These are phyloP conservation scores for Ormosia semicastrata DNA, from an alignment of 306 rosid species.

Conservation along the genomic window DNA sequence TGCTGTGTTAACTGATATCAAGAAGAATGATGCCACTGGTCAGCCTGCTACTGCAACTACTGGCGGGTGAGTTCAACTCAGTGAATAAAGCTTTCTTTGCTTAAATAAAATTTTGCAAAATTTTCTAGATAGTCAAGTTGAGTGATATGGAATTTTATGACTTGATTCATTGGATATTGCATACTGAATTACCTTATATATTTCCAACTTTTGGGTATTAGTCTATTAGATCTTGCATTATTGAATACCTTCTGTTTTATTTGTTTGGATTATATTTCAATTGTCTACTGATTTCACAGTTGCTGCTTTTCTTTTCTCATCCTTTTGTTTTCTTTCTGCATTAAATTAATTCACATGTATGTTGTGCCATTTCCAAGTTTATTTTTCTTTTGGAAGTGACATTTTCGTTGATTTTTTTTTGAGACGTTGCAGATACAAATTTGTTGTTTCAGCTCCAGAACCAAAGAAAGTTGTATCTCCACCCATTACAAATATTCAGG, in stretches of 20 bases:
- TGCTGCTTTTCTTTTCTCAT: not conserved
- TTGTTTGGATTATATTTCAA: conserved; percentile 15
- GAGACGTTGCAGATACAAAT: conserved; percentile 74
- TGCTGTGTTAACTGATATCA: conserved; percentile 79
- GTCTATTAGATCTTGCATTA: not conserved
- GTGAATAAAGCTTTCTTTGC: conserved; percentile 22
- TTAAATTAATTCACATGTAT: not conserved
- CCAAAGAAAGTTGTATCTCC: conserved; percentile 88
- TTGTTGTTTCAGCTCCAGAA: conserved; percentile 88
- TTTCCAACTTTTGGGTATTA: conserved; percentile 7
- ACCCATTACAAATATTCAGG: conserved; percentile 91
- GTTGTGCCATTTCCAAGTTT: not conserved
- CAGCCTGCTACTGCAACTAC: conserved; percentile 99
- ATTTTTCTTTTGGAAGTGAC: not conserved
- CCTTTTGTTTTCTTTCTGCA: not conserved
- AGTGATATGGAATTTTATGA: conserved; percentile 14
- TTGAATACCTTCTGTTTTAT: not conserved
- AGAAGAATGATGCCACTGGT: conserved; percentile 87
- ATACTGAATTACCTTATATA: not conserved
- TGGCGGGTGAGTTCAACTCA: conserved; percentile 76
- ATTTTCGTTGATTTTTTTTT: conserved; percentile 8
- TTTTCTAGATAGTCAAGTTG: conserved; percentile 1
- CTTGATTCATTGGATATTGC: conserved; percentile 7
- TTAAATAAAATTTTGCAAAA: not conserved
- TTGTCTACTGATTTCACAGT: conserved; percentile 8